A percentile compares a stretch with the other conserved stretches of the same genome.
phyloP scores from a whole-genome alignment of 2,329 filamentous ascomycete species.

The Aureobasidium namibiae region DNA sequence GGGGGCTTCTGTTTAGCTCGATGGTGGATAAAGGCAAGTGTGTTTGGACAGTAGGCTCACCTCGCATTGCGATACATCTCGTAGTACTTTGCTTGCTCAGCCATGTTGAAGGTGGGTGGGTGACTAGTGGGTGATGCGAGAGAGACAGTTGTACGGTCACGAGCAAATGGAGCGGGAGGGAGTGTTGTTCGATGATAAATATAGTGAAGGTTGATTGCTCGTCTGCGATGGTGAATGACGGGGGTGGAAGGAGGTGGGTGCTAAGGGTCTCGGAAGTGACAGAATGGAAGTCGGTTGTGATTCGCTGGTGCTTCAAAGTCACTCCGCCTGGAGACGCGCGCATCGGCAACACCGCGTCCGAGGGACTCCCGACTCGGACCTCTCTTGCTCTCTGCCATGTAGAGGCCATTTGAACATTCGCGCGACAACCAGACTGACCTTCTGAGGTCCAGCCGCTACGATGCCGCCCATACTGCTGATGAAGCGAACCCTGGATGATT shows the following conservation, averaged over 20 bases:
- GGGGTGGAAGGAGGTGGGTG: background rate
- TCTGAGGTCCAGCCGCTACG: background rate
- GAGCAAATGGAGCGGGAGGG: background rate
- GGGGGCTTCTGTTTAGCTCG: conserved; percentile 10
- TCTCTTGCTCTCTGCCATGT: background rate
- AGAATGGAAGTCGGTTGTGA: background rate
- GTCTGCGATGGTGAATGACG: background rate
- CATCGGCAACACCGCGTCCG: no score
- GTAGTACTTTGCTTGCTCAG: conserved; percentile 55
- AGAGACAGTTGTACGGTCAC: background rate
- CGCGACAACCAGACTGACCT: background rate
- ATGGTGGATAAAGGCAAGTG: conserved; percentile 17
- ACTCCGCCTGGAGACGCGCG: background rate
- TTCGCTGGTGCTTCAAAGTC: background rate
- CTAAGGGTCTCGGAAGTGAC: background rate
- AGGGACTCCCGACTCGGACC: background rate
- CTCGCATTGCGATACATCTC: conserved; percentile 98
- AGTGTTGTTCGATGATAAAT: background rate
- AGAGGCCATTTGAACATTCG: no score
- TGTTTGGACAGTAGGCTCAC: conserved; percentile 46
- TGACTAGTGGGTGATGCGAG: background rate
- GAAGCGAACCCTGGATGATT: background rate
- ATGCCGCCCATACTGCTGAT: conserved; percentile 2
- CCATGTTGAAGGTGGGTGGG: conserved; percentile 34
- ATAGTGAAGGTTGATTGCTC: background rate